Evolutionary conservation across 345 rosid species (phyloP).

Genomic region (Populus tremula): DNA sequence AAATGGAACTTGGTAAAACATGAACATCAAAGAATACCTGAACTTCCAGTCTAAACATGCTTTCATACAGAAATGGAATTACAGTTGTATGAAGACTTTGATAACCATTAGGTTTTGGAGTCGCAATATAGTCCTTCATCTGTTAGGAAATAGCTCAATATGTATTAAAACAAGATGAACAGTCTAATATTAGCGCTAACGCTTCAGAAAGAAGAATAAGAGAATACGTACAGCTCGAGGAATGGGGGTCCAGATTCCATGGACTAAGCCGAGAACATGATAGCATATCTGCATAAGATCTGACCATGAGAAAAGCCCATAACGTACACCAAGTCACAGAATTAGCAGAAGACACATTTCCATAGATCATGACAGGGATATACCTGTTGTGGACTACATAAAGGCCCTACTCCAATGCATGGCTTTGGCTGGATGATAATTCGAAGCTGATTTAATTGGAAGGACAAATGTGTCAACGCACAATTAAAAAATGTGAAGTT

Average conservation of each 20-base stretch:
- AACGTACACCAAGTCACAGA: not conserved
- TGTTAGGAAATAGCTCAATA: slow-evolving; percentile 27
- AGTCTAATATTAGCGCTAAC: not conserved
- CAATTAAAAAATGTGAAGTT: slow-evolving; percentile 11
- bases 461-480: slow-evolving; percentile 20
- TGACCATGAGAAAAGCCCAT: slow-evolving; percentile 24
- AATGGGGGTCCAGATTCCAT: slow-evolving; percentile 94
- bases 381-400: slow-evolving; percentile 91
- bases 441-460: slow-evolving; percentile 65
- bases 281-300: slow-evolving; percentile 81
- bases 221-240: slow-evolving; percentile 73
- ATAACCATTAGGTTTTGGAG: slow-evolving; percentile 97
- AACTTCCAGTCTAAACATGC: slow-evolving; percentile 31
- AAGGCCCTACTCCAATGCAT: slow-evolving; percentile 63
- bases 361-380: slow-evolving; percentile 20
- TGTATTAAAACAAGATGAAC: not conserved
- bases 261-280: slow-evolving; percentile 92
- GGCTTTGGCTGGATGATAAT: slow-evolving; percentile 84
- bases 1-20: not conserved
- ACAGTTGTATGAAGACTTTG: slow-evolving; percentile 87
- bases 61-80: slow-evolving; percentile 30
- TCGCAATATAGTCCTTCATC: slow-evolving; percentile 98
- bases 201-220: slow-evolving; percentile 13
- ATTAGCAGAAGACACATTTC: slow-evolving; percentile 17
- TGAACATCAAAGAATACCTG: slow-evolving; percentile 16